A percentile compares a stretch with the other conserved stretches of the same genome.
These are phyloP conservation scores for Lolium perenne DNA, from an alignment of 176 grass and related monocot species.

Conservation along the genomic window DNA sequence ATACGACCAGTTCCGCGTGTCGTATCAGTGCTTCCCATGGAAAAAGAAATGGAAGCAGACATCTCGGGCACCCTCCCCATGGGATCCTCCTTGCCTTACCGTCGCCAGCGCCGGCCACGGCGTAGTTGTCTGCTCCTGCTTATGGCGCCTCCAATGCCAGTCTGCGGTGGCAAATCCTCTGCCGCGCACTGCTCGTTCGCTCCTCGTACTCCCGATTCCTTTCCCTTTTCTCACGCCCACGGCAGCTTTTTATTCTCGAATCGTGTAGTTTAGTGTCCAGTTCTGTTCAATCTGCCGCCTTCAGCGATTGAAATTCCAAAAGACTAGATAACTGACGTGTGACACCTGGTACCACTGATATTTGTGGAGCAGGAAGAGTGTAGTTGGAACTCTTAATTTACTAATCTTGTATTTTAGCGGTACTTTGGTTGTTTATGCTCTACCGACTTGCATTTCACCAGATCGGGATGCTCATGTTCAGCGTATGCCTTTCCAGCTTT, in stretches of 20 bases:
- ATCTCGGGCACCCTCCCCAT: slow-evolving; percentile 31
- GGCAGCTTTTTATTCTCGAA: neutral
- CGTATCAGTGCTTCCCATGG: neutral
- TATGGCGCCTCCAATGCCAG: slow-evolving; percentile 48
- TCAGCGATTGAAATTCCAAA: too few species aligned
- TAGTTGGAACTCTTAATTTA: neutral
- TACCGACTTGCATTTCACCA: neutral
- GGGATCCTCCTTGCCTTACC: slow-evolving; percentile 31
- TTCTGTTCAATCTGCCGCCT: slow-evolving; percentile 1
- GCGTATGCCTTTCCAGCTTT: neutral
- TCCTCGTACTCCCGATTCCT: slow-evolving; percentile 36
- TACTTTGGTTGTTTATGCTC: neutral
- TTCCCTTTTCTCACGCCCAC: neutral
- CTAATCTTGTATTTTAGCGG: neutral
- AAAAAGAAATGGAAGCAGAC: neutral
- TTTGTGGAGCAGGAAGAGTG: neutral
- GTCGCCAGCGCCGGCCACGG: neutral
- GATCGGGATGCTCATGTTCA: neutral
- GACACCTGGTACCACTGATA: neutral
- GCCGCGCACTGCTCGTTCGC: slow-evolving; percentile 53
- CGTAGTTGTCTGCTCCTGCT: slow-evolving; percentile 14
- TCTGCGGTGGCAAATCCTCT: slow-evolving; percentile 72
- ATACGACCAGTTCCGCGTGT: neutral
- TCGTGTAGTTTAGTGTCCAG: slow-evolving; percentile 11
- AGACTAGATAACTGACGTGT: too few species aligned